These are phyloP conservation scores for Komagataella ulmi DNA, from an alignment of 805 yeast species.

Conservation along the genomic window DNA sequence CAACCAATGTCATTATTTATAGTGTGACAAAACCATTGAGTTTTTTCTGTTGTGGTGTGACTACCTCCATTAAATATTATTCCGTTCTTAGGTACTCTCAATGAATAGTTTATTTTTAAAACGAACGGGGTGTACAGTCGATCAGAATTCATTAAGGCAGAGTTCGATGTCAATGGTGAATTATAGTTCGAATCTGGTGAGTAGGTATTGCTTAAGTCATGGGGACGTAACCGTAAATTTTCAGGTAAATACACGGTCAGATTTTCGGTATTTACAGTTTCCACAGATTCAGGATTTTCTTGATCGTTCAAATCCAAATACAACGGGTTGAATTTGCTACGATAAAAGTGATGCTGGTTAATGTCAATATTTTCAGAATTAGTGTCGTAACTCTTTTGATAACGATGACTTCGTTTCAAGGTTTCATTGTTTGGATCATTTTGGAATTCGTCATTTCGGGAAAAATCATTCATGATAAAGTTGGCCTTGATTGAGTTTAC, in stretches of 20 bases:
- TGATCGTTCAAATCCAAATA: slow-evolving; percentile 30
- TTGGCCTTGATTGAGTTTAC: slow-evolving; percentile 49
- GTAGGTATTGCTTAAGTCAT: slow-evolving; percentile 27
- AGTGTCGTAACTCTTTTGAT: slow-evolving; percentile 22
- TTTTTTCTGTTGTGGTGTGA: slow-evolving; percentile 27
- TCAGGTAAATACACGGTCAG: slow-evolving; percentile 53
- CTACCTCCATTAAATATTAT: slow-evolving; percentile 57
- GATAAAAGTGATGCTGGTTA: slow-evolving; percentile 46
- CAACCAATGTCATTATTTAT: slow-evolving; percentile 64
- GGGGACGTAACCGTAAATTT: slow-evolving; percentile 44
- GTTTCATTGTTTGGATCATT: slow-evolving; percentile 16
- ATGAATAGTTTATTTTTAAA: slow-evolving; percentile 51
- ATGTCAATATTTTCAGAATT: slow-evolving; percentile 26
- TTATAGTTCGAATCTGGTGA: slow-evolving; percentile 21
- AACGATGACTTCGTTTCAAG: slow-evolving; percentile 14
- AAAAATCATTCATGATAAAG: slow-evolving; percentile 41
- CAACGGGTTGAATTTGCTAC: slow-evolving; percentile 37
- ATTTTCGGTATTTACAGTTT: slow-evolving; percentile 43
- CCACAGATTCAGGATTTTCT: slow-evolving; percentile 10
- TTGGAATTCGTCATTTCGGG: slow-evolving; percentile 20
- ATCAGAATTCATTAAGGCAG: slow-evolving; percentile 18
- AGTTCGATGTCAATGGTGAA: slow-evolving; percentile 19
- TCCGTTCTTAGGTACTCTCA: slow-evolving; percentile 61
- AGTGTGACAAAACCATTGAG: slow-evolving; percentile 78
- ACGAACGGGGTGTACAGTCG: slow-evolving; percentile 61